phyloP scores from a whole-genome alignment of 2,329 filamentous ascomycete genomes.

The Cladobotryum mycophilum region DNA sequence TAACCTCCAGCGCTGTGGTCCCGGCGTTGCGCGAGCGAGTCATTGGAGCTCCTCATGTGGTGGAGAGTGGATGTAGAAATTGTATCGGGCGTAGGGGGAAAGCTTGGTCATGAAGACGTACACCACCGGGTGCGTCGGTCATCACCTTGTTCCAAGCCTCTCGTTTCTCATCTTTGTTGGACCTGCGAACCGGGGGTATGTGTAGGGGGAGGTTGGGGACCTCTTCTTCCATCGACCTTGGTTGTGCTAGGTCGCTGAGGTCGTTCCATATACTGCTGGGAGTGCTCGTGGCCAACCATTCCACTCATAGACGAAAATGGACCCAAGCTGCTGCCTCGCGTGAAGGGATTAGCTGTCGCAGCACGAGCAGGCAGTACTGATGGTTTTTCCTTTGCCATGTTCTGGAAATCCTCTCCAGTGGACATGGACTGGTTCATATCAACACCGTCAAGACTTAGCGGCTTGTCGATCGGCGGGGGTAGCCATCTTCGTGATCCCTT shows the following conservation, averaged over 20 bases:
- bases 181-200: constrained; percentile 17
- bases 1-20: constrained; percentile 24
- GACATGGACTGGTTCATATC: constrained; percentile 9
- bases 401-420: neutral
- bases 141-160: constrained; percentile 42
- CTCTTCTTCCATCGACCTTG: constrained; percentile 19
- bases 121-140: constrained; percentile 39
- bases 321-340: constrained; percentile 4
- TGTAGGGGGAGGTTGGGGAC: constrained; percentile 12
- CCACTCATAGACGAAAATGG: constrained; percentile 42
- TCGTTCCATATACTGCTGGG: constrained; percentile 45
- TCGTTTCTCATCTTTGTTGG: constrained; percentile 41
- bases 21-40: constrained; percentile 35
- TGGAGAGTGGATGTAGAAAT: constrained; percentile 51
- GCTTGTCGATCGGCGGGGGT: constrained; percentile 24
- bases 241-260: constrained; percentile 27
- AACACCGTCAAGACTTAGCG: constrained; percentile 23
- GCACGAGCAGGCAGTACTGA: constrained; percentile 20
- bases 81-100: constrained; percentile 54
- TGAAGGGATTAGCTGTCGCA: constrained; percentile 19
- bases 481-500: constrained; percentile 25
- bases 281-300: constrained; percentile 20
- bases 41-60: constrained; percentile 44
- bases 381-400: constrained; percentile 2
- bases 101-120: constrained; percentile 35